Conservation (phyloP, 805 yeast species). For the Saccharomycopsis olivae region DNA sequence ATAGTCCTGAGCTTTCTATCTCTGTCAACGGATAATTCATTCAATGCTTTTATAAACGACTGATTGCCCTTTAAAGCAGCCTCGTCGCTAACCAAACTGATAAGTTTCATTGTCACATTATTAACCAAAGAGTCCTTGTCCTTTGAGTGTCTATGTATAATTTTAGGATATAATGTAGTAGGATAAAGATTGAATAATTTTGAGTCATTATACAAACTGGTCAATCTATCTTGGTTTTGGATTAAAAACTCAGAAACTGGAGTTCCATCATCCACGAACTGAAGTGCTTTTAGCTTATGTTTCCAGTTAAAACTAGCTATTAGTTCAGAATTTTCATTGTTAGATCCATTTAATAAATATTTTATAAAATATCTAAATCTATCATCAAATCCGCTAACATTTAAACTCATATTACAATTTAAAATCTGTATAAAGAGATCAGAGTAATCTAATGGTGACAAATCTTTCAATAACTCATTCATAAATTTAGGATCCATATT, state of each 20-base stretch:
- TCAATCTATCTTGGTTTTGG: neutral
- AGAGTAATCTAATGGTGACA: slow-evolving; percentile 3
- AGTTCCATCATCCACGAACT: neutral
- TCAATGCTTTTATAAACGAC: neutral
- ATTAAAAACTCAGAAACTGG: neutral
- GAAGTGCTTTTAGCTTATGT: neutral
- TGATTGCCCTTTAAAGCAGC: neutral
- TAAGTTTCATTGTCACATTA: slow-evolving; percentile 5
- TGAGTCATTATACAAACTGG: slow-evolving; percentile 5
- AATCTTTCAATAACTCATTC: too few relatives aligned
- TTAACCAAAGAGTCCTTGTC: slow-evolving; percentile 2
- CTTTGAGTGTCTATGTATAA: slow-evolving; percentile 11
- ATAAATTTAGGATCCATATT: neutral
- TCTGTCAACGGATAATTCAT: neutral
- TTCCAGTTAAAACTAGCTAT: slow-evolving; percentile 10
- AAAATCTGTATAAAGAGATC: neutral
- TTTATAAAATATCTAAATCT: slow-evolving; percentile 1
- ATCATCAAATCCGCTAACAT: neutral
- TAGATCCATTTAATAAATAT: slow-evolving; percentile 3
- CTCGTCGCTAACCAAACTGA: neutral
- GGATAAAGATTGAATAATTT: slow-evolving; percentile 12
- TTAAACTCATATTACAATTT: slow-evolving; percentile 9
- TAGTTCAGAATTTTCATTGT: slow-evolving; percentile 5
- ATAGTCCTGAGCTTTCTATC: neutral
- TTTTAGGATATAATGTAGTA: neutral